Evolutionary conservation across 192 early-diverging fungal species (phyloP).

Genomic region (Entrophospora sp.): DNA sequence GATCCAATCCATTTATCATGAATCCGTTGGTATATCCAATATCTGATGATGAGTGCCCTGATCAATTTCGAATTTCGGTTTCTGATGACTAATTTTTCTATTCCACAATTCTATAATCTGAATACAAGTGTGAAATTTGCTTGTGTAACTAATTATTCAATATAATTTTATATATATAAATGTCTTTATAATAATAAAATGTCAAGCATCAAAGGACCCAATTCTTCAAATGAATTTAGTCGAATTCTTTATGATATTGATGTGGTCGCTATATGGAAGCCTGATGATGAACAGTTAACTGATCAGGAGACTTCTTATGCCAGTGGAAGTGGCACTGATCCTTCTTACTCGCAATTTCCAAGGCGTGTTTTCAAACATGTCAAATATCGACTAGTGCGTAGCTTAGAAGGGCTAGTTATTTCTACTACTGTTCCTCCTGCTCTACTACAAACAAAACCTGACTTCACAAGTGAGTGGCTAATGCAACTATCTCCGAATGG

Average conservation of each 20-base stretch:
- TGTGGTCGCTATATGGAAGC: constrained; percentile 31
- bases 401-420: constrained; percentile 15
- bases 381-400: constrained; percentile 14
- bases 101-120: too few species aligned
- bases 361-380: constrained; percentile 18
- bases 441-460: constrained; percentile 26
- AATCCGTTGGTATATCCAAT: too few species aligned
- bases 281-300: constrained; percentile 24
- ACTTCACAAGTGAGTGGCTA: constrained; percentile 27
- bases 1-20: too few species aligned
- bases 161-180: too few species aligned
- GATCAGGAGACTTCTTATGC: constrained; percentile 16
- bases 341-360: constrained; percentile 17
- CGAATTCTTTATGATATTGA: constrained; percentile 32
- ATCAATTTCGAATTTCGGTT: too few species aligned
- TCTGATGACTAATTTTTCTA: too few species aligned
- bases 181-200: too few species aligned
- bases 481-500: constrained; percentile 29
- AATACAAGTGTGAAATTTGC: too few species aligned
- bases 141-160: too few species aligned
- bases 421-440: constrained; percentile 37
- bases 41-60: too few species aligned
- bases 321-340: not conserved
- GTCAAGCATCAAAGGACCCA: too few species aligned
- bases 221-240: not conserved